Base-by-base conservation (phyloP, 73 alveolate species). In the Blepharisma japonicum region DNA sequence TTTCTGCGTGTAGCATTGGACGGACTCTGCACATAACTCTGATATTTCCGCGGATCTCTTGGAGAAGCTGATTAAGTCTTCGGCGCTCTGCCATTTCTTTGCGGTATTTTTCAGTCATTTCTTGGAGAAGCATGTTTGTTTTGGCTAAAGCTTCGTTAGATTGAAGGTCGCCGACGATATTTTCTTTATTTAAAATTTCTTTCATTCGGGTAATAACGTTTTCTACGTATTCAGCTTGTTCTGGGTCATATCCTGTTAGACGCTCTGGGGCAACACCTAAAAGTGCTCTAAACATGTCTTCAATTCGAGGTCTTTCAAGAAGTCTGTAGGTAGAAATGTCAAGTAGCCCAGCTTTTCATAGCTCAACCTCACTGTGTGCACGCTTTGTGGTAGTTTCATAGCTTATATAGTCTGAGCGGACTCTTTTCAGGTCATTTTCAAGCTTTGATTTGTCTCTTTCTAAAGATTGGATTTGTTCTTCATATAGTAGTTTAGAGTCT, bases 1-100 rank as follows among this genome's bases (percentile, higher is more conserved):
- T 70, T 70, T 70, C 80, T 9, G 20, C 11, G n/a, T 23, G 46
- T 45, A 90, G 68, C n/a, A 90, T 87, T 45, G 98, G 98, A 45
- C 98, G 76, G 21, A 94, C 92, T 79, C 98, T 56, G 81, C 98
- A 94, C 77, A 94, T 72, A 1, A 94, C 98, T 87, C 98, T 83
- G 5, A 91, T 83, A 71, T 91, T 94, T 1, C 98, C 98, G 77
- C 85, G 91, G 5, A 92, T 77, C 51, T 91, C 97, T 91, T 94
- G 95, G 18, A 89, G 77, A 47, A 51, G 49, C 56, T 83, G 82
- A 45, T 84, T 91, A 6, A 88, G 85, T 68, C 56, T 80, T 79
- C 87, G 81, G 42, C 95, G 79, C 77, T 88, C 71, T 21, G 53
- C 50, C 71, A 83, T 79, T 56, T 88, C 95, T 50, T 84, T 84